These are phyloP conservation scores for Eutypa lata DNA, from an alignment of 2,329 filamentous ascomycete genomes.

Conservation along the genomic window DNA sequence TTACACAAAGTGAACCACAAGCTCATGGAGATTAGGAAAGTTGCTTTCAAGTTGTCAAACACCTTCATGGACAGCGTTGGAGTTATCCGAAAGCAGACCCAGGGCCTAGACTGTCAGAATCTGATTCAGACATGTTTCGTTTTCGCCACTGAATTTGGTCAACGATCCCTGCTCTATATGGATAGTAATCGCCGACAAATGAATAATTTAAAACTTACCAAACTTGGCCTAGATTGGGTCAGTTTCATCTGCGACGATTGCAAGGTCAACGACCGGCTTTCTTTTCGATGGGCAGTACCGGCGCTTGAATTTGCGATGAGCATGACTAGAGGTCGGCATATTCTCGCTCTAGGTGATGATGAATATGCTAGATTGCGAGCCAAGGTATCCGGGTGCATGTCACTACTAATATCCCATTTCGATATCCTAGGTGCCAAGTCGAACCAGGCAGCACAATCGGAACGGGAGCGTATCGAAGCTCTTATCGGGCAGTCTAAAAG, in stretches of 20 bases:
- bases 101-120: constrained; percentile 84
- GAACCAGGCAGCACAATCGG: constrained; percentile 87
- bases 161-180: constrained; percentile 91
- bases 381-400: constrained; percentile 97
- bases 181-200: constrained; percentile 92
- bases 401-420: constrained; percentile 93
- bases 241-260: constrained; percentile 98
- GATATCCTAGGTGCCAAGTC: constrained; percentile 98
- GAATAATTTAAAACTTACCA: constrained; percentile 94
- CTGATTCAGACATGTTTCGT: constrained; percentile 97
- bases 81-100: constrained; percentile 82
- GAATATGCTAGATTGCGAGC: constrained; percentile 80
- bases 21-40: constrained; percentile 90
- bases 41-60: constrained; percentile 93
- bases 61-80: constrained; percentile 99
- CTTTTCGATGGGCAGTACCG: constrained; percentile 94
- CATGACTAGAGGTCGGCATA: constrained; percentile 91
- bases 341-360: constrained; percentile 82
- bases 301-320: constrained; percentile 96
- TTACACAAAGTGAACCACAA: constrained; percentile 87
- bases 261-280: constrained; percentile 87
- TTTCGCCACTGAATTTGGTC: constrained; percentile 98
- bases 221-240: constrained; percentile 93
- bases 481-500: constrained; percentile 72
- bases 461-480: constrained; percentile 83